Percentiles rank a stretch among this genome's conserved stretches.
phyloP scores from a whole-genome alignment of 2,329 filamentous ascomycete species.

The Chlorencoelia australis region DNA sequence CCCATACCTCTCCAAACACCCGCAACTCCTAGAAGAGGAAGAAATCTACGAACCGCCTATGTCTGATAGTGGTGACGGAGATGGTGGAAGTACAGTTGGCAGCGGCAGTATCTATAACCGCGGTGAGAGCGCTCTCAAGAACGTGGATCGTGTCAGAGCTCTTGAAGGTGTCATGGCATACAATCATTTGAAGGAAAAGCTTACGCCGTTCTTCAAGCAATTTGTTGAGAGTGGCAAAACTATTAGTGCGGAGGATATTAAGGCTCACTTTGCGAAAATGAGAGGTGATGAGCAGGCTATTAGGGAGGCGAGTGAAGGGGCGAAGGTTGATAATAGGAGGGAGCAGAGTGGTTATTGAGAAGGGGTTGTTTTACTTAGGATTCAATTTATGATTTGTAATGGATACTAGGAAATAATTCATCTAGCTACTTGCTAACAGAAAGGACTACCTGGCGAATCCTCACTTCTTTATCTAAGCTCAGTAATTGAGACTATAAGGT shows the following conservation, averaged over 20 bases:
- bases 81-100: constrained; percentile 50
- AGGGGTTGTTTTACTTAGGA: too few species aligned
- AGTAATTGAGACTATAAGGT: too few species aligned
- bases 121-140: constrained; percentile 83
- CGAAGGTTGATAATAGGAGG: constrained; percentile 29
- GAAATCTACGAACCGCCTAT: constrained; percentile 88
- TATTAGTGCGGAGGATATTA: constrained; percentile 92
- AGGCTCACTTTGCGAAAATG: constrained; percentile 88
- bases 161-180: constrained; percentile 98
- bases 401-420: too few species aligned
- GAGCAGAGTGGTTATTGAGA: constrained; percentile 36
- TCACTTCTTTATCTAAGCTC: too few species aligned
- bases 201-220: constrained; percentile 89
- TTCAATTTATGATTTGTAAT: too few species aligned
- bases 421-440: too few species aligned
- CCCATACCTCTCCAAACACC: constrained; percentile 56
- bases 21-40: constrained; percentile 86
- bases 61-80: constrained; percentile 50
- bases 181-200: constrained; percentile 87
- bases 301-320: constrained; percentile 22
- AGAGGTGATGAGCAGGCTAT: constrained; percentile 65
- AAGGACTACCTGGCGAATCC: too few species aligned
- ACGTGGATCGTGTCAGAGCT: constrained; percentile 82
- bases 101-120: constrained; percentile 81
- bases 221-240: constrained; percentile 86